phyloP scores from a whole-genome alignment of 2,329 filamentous ascomycete species.

The Ophiostoma montium region DNA sequence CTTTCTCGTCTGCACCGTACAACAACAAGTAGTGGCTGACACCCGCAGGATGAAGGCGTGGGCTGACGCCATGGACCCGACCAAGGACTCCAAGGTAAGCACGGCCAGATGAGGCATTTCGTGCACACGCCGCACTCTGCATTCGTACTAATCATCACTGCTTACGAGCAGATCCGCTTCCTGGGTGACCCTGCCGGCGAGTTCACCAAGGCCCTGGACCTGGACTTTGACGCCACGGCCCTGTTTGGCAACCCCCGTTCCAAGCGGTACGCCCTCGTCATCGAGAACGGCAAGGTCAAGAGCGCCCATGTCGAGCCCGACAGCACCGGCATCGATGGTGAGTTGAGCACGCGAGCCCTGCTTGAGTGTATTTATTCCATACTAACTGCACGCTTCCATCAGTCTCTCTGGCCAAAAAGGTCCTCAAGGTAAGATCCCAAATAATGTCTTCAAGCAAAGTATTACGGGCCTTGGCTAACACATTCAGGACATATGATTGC shows the following conservation, averaged over 20 bases:
- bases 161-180: constrained; percentile 75
- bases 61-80: constrained; percentile 63
- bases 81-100: constrained; percentile 57
- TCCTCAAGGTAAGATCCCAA: constrained; percentile 19
- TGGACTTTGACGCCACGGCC: constrained; percentile 63
- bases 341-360: neutral
- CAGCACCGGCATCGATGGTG: constrained; percentile 57
- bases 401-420: constrained; percentile 39
- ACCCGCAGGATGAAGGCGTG: constrained; percentile 71
- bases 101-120: too few species aligned
- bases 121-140: too few species aligned
- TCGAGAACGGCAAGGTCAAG: constrained; percentile 76
- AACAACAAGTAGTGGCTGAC: neutral
- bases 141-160: neutral
- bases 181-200: constrained; percentile 65
- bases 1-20: neutral
- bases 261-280: constrained; percentile 75
- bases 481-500: too few species aligned
- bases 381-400: neutral
- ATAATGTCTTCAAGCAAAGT: neutral
- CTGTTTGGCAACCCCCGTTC: constrained; percentile 73
- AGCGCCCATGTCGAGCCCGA: constrained; percentile 75
- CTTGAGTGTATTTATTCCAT: too few species aligned
- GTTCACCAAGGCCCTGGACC: constrained; percentile 73
- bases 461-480: too few species aligned